phyloP scores from a whole-genome alignment of 2,329 filamentous ascomycete genomes.

The Aureobasidium lini region DNA sequence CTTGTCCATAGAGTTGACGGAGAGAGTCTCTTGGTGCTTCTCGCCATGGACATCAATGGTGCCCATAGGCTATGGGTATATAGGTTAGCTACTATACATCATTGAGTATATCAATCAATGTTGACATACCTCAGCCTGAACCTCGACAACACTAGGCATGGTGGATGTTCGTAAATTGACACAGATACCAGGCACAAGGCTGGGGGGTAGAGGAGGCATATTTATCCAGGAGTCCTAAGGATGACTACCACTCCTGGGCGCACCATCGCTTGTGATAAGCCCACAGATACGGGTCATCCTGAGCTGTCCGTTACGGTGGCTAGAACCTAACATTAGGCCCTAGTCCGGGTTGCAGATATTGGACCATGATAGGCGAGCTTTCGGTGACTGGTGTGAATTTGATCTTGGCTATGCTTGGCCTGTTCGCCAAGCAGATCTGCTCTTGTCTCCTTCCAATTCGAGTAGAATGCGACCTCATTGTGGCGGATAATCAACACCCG shows the following conservation, averaged over 20 bases:
- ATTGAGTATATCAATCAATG: neutral
- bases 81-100: neutral
- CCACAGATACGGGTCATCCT: neutral
- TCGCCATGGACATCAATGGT: constrained; percentile 30
- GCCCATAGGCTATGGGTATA: constrained; percentile 18
- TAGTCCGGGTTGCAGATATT: constrained; percentile 2
- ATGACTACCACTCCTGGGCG: neutral
- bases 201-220: neutral
- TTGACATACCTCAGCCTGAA: neutral
- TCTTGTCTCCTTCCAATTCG: constrained; percentile 3
- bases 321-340: constrained; percentile 2
- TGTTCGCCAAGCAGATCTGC: neutral
- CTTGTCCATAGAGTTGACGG: constrained; percentile 18
- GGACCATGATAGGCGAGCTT: constrained; percentile 2
- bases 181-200: neutral
- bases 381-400: neutral
- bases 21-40: constrained; percentile 15
- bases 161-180: neutral
- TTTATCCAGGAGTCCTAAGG: neutral
- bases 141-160: constrained; percentile 8
- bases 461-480: constrained; percentile 10
- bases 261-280: neutral
- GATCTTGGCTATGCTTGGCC: neutral
- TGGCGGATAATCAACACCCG: neutral
- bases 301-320: constrained; percentile 5